Evolutionary conservation across 768 basidiomycete genomes (phyloP).

Genomic region (Kwoniella dendrophila): DNA sequence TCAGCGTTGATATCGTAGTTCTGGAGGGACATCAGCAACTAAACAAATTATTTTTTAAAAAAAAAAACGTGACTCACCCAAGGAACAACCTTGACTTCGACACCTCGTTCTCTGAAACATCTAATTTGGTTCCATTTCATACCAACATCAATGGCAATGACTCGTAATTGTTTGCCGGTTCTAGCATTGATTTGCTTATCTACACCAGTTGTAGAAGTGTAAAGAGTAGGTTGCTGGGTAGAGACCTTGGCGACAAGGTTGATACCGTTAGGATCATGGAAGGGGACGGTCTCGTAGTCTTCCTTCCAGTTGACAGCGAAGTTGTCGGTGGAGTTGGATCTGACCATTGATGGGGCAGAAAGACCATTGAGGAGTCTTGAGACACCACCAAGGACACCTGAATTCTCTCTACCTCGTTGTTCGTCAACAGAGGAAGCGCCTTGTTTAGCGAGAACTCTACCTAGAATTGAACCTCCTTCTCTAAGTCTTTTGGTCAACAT

Average conservation of each 20-base stretch:
- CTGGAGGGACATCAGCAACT: slow-evolving; percentile 27
- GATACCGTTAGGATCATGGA: slow-evolving; percentile 80
- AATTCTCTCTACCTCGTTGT: slow-evolving; percentile 47
- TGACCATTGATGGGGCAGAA: slow-evolving; percentile 29
- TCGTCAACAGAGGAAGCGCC: slow-evolving; percentile 52
- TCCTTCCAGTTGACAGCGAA: slow-evolving; percentile 68
- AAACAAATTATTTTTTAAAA: too few species aligned
- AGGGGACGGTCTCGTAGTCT: slow-evolving; percentile 78
- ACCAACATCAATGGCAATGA: slow-evolving; percentile 94
- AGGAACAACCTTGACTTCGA: slow-evolving; percentile 95
- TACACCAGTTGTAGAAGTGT: slow-evolving; percentile 62
- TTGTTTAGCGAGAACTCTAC: slow-evolving; percentile 73
- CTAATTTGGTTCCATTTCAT: slow-evolving; percentile 99
- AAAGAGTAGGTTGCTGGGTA: slow-evolving; percentile 67
- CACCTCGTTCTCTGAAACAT: slow-evolving; percentile 87
- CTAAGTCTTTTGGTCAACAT: slow-evolving; percentile 94
- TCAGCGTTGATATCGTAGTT: slow-evolving; percentile 78
- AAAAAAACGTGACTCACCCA: slow-evolving; percentile 68
- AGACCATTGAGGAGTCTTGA: slow-evolving; percentile 46
- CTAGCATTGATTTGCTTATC: slow-evolving; percentile 67
- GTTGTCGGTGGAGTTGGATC: slow-evolving; percentile 57
- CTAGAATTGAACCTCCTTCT: slow-evolving; percentile 91
- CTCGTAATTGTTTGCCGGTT: slow-evolving; percentile 75
- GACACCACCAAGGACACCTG: slow-evolving; percentile 49
- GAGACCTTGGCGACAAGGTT: slow-evolving; percentile 94